Evolutionary conservation across 2,329 filamentous ascomycete species (phyloP), one percentile per base, ranked within the genome.

Genomic region (Paracoccidioides lutzii): DNA sequence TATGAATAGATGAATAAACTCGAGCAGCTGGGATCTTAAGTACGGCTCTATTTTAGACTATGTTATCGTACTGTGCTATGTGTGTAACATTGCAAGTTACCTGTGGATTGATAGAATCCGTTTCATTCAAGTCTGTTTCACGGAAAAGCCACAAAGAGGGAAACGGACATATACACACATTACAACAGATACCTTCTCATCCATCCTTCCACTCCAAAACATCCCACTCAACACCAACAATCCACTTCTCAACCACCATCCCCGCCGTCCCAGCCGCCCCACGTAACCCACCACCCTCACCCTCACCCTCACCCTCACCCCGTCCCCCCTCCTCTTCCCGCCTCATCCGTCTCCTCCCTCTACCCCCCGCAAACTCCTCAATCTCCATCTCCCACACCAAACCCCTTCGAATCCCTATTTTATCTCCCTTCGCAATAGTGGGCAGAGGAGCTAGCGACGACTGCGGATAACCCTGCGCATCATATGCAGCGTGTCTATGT

Each of bases 211-310:
- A 22, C 9, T 33, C n/a, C 49, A 61, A 33, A n/a, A 73, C 45
- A 57, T 72, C 69, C 71, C 71, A 74, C 57, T 73, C 69, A 62
- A 71, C 65, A 28, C 64, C 66, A 28, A 73, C 65, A 12, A 69
- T 58, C 69, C 71, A 73, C 32, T 56, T 62, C 33, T 63, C 61
- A 37, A 30, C 51, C 7, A 28, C 15, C 33, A 37, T 38, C 33
- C n/a, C 4, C 10, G 5, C 33, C 12, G 33, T 38, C 22, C 15
- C 10, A 38, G 44, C 46, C 1, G 40, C 54, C 30, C 6, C 35
- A 7, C 30, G 32, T 42, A 44, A 37, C 32, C 8, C 49, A 33
- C 38, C 37, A 30, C 30, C 35, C 37, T 22, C 5, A 12, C 43
- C 51, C 7, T 3, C 30, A 33, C 9, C 12, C 30, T 2, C 32